Base-by-base conservation (phyloP, 2,329 filamentous ascomycete genomes). In the Knufia fluminis region DNA sequence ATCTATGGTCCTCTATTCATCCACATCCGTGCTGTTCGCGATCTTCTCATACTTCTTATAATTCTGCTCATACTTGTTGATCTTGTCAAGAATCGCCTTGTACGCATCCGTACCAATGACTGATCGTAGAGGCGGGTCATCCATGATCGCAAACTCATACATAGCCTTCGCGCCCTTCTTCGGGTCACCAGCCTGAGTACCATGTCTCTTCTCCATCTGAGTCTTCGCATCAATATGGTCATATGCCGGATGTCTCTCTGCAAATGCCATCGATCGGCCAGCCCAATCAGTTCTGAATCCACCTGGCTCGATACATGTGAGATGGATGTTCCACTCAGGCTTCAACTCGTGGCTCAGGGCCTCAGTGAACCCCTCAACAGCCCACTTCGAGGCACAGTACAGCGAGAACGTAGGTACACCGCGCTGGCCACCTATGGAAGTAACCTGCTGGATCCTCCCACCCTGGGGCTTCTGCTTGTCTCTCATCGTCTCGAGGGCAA, bases 361-460 rank as follows among this genome's bases (percentile, higher is more conserved):
- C 52, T 76, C 71, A 0, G 72, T 72, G 53, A 68, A 74, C 0
- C 72, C 72, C 54, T 73, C 71, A 8, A 73, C 55, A 0, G 69
- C 71, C 48, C 71, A 73, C 58, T 74, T 74, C 46, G 61, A 62
- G 3, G 60, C 59, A 38, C 70, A 67, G 44, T 73, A 73, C 43
- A 66, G 67, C 0, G 66, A 60, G 26, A 60, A 55, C 1, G 64
- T 63, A 0, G 68, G 64, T 24, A 61, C 66, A 1, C 61, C 66
- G 7, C 61, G 51, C 47, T 61, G 66, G 0, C 70, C 70, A 3
- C 74, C 76, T 57, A 81, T 71, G 2, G 73, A 77, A 3, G 73
- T 76, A 33, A 80, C 61, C 52, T 80, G 75, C 32, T 78, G 63
- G 10, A 81, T 72, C 4, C 76, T 62, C 6, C 77, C 77, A 2